Base-by-base conservation (phyloP, 441 rosid species). In the Pelargonium cotyledonis region DNA sequence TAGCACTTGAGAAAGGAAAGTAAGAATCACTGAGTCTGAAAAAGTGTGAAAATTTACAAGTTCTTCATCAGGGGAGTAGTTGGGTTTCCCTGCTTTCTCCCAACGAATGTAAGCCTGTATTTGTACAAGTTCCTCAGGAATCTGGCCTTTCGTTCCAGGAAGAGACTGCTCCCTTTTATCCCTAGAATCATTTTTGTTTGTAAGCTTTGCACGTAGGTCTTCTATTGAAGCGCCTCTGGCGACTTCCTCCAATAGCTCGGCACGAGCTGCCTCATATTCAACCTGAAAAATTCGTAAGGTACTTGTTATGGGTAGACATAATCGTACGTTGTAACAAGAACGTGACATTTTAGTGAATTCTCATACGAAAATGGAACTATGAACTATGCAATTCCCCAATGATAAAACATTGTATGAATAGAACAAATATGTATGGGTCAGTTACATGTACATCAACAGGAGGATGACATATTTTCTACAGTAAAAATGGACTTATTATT, bases 191-290 rank as follows among this genome's bases (percentile, higher is more conserved):
- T 78, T 80, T 84, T 78, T 89, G 64, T 83, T 84, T 63, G 80
- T 73, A 75, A 95, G 75, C 68, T 74, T 90, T 68, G 83, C 79
- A 72, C 89, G 91, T 65, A 95, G 80, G 73, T 85, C 92, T 65
- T 86, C 92, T 43, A 88, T 55, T 46, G 96, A 85, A 82, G 82
- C 79, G 69, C 99, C 99, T 73, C 84, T 77, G 67, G 86, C 84
- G 72, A 90, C 77, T 87, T 92, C 95, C 81, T 88, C 90, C 83
- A 78, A 73, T 55, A 95, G 86, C 86, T 95, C 99, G 43, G 55
- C 65, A 31, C 98, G 91, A 68, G 97, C 99, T 44, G 97, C 98
- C 83, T 95, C 92, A 75, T 90, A 95, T 77, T 95, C 99, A 85
- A 76, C 91, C 98, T 95, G 75, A 60, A 49, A 60, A 43, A 49